Conservation (phyloP, 371 early-diverging fungal genomes). For the Mortierella sp. region DNA sequence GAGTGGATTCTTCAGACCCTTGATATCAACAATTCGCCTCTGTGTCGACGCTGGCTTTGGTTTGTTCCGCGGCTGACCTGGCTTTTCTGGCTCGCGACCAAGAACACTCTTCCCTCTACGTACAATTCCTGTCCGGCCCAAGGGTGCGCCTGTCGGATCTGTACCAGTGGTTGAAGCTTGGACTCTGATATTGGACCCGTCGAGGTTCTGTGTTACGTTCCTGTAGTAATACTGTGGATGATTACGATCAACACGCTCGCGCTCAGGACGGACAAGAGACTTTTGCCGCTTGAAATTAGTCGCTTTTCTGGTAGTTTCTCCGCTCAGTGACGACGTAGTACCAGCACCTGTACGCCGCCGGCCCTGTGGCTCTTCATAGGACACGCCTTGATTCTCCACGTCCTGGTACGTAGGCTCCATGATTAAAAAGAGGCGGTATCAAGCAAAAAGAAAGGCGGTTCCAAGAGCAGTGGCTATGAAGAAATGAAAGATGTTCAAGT, state of each 20-base stretch:
- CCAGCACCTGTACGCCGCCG: conserved; percentile 14
- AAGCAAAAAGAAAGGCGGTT: neutral
- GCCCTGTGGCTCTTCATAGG: conserved; percentile 36
- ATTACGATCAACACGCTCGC: conserved; percentile 68
- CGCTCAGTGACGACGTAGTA: conserved; percentile 15
- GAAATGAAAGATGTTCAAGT: too few species aligned
- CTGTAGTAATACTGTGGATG: conserved; percentile 67
- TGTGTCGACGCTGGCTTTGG: conserved; percentile 8
- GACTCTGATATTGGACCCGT: conserved; percentile 43
- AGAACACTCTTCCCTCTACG: conserved; percentile 54
- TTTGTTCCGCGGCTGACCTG: conserved; percentile 40
- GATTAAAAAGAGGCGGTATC: neutral
- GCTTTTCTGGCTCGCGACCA: conserved; percentile 49
- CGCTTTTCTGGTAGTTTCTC: conserved; percentile 28
- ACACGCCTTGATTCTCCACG: conserved; percentile 15
- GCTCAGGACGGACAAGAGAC: conserved; percentile 78
- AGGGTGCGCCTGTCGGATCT: conserved; percentile 32
- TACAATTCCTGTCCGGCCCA: conserved; percentile 26
- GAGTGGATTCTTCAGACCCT: conserved; percentile 23
- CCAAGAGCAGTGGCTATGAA: too few species aligned
- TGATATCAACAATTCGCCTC: conserved; percentile 35
- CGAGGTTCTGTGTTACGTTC: conserved; percentile 58
- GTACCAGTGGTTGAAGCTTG: conserved; percentile 49
- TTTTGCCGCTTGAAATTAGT: conserved; percentile 62
- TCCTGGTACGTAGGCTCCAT: conserved; percentile 29